Evolutionary conservation across 2,329 filamentous ascomycete species (phyloP), one percentile per base, ranked within the genome.

Genomic region (Fusarium buharicum): DNA sequence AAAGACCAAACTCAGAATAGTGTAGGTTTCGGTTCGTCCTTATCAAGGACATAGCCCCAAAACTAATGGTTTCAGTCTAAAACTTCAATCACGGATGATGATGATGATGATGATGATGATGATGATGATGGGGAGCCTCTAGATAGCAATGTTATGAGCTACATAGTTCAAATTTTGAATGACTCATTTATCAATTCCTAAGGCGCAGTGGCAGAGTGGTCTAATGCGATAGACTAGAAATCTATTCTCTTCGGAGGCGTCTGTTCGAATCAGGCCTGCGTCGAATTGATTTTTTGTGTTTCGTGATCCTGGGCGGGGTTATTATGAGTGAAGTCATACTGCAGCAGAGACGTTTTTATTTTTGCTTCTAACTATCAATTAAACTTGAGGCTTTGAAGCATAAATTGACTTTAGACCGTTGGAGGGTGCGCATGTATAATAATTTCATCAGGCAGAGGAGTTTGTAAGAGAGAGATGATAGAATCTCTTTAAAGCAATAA

Each of bases 161-260:
- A 1, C 47, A 59, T 59, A 59, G 1, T 2, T 0, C 0, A 1
- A 0, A 3, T 18, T 13, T 0, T 1, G 2, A 6, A 4, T 3
- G 0, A 0, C 0, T 0, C 0, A 2, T 3, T 2, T 3, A 59
- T 51, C 38, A 64, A 60, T 59, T 43, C 57, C 2, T 13, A 40
- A 66, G 66, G 66, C 66, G 57, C 59, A 55, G 66, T 69, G 66
- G 66, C 66, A 69, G 66, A 69, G 66, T 69, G 66, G 66, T 69
- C 66, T 69, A 69, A 69, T 69, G 66, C 66, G 66, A 64, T 64
- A 69, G 66, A 69, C 66, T 69, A 69, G 66, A 69, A 69, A 69
- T 69, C 66, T 69, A 64, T 64, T 69, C 61, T 62, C 66, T 20
- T 69, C 66, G 66, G 66, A 62, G 61, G 66, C 66, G 66, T 69